Evolutionary conservation across 345 rosid species (phyloP).

Genomic region (Arabis alpina): DNA sequence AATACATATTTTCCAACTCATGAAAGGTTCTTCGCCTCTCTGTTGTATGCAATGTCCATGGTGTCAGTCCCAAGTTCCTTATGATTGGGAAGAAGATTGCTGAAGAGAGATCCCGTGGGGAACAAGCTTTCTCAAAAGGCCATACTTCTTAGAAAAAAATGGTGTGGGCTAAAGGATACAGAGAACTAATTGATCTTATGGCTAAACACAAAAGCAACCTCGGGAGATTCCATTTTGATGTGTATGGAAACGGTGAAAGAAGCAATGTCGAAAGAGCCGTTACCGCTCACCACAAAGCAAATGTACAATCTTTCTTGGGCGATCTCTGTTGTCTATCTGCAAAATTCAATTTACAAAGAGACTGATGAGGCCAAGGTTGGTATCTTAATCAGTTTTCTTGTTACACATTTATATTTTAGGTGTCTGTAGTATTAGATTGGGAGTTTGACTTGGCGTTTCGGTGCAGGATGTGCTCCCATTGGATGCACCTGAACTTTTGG

Average conservation of each 20-base stretch:
- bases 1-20: not conserved
- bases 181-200: conserved; percentile 84
- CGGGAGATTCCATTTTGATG: conserved; percentile 81
- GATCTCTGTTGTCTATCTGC: conserved; percentile 41
- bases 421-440: conserved; percentile 25
- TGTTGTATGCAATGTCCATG: conserved; percentile 96
- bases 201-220: conserved; percentile 80
- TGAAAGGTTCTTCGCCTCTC: conserved; percentile 95
- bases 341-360: conserved; percentile 84
- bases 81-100: conserved; percentile 85
- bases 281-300: conserved; percentile 81
- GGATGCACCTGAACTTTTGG: conserved; percentile 92
- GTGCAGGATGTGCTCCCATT: conserved; percentile 79
- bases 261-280: conserved; percentile 86
- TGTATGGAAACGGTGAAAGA: conserved; percentile 95
- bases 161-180: conserved; percentile 99
- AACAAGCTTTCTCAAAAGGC: conserved; percentile 92
- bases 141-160: conserved; percentile 95
- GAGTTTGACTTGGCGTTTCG: conserved; percentile 20
- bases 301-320: conserved; percentile 87
- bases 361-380: conserved; percentile 84
- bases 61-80: conserved; percentile 93
- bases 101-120: conserved; percentile 83
- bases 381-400: conserved; percentile 21
- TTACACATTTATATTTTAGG: not conserved